Conservation (phyloP, 495 filamentous ascomycete species). For the Cercophora newfieldiana region DNA sequence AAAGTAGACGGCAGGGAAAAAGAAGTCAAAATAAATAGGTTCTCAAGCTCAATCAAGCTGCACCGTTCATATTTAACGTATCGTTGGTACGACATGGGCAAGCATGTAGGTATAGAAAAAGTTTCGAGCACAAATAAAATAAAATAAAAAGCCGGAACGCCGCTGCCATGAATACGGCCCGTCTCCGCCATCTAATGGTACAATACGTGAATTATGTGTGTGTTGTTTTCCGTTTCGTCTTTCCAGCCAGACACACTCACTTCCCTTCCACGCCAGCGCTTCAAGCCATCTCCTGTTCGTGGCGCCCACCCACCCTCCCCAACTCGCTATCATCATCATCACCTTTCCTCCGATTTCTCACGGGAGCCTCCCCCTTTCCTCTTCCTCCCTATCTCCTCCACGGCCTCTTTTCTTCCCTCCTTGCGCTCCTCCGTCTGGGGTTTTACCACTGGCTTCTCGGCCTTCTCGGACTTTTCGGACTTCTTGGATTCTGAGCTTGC, state of each 20-base stretch:
- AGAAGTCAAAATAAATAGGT: not conserved
- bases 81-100: not conserved
- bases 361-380: not conserved
- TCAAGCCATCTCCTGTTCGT: not conserved
- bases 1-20: no score
- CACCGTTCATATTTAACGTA: not conserved
- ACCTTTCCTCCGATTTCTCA: not conserved
- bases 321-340: not conserved
- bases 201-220: not conserved
- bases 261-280: not conserved
- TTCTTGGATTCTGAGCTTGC: conserved; percentile 18
- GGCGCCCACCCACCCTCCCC: not conserved
- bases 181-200: not conserved
- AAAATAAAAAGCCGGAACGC: not conserved
- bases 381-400: not conserved
- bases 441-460: no score
- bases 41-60: not conserved
- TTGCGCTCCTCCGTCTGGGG: not conserved
- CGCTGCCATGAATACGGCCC: not conserved
- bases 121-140: no score
- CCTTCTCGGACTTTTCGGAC: conserved; percentile 13
- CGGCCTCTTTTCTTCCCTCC: not conserved
- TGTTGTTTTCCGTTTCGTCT: not conserved
- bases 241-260: not conserved
- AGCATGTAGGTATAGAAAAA: not conserved